phyloP scores from a whole-genome alignment of 2,329 filamentous ascomycete genomes.

The Colletotrichum musicola region DNA sequence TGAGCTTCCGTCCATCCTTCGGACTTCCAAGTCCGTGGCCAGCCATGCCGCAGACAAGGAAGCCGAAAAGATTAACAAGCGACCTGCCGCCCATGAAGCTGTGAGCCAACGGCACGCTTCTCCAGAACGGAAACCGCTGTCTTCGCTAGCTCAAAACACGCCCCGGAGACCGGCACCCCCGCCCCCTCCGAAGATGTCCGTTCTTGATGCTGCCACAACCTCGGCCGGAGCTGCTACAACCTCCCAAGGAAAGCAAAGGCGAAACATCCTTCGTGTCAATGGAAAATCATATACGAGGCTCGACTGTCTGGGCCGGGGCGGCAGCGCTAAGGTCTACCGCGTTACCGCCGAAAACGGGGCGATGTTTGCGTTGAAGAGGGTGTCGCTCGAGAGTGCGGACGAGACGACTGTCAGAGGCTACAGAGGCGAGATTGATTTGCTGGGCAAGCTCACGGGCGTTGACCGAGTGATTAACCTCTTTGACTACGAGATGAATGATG shows the following conservation, averaged over 20 bases:
- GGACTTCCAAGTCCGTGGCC: slow-evolving; percentile 68
- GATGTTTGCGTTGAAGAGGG: slow-evolving; percentile 93
- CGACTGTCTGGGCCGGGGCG: slow-evolving; percentile 91
- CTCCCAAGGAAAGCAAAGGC: slow-evolving; percentile 78
- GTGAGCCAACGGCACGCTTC: slow-evolving; percentile 55
- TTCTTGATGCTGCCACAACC: slow-evolving; percentile 90
- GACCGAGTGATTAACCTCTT: slow-evolving; percentile 91
- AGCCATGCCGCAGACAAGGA: slow-evolving; percentile 68
- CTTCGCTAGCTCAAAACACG: slow-evolving; percentile 72
- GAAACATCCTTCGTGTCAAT: slow-evolving; percentile 89
- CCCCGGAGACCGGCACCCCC: slow-evolving; percentile 82
- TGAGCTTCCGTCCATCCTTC: slow-evolving; percentile 78
- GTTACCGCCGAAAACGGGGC: slow-evolving; percentile 98
- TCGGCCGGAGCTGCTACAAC: slow-evolving; percentile 84
- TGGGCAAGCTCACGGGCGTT: slow-evolving; percentile 84
- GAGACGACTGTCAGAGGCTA: slow-evolving; percentile 86
- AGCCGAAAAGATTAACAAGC: slow-evolving; percentile 63
- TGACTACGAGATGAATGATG: slow-evolving; percentile 93
- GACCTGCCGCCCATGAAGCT: slow-evolving; percentile 62
- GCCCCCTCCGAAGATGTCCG: slow-evolving; percentile 95
- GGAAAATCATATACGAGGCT: slow-evolving; percentile 91
- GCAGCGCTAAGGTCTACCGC: slow-evolving; percentile 93
- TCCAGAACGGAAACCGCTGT: slow-evolving; percentile 69
- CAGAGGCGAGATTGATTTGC: slow-evolving; percentile 94
- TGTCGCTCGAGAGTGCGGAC: slow-evolving; percentile 91